phyloP scores from a whole-genome alignment of 257 asterid species.

The Osmanthus fragrans region DNA sequence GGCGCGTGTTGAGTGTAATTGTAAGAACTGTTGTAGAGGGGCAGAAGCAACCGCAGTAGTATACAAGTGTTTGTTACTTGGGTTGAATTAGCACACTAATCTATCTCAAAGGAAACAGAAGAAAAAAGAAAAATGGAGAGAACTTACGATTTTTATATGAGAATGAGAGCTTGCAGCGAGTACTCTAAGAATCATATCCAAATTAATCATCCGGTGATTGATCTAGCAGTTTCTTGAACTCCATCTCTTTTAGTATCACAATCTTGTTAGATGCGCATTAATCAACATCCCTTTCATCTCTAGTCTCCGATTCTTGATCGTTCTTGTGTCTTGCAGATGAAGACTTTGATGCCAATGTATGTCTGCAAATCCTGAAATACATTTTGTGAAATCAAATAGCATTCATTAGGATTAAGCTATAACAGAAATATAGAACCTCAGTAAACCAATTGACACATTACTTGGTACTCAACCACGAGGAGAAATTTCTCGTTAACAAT shows the following conservation, averaged over 20 bases:
- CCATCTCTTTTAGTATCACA: slow-evolving; percentile 15
- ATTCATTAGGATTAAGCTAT: not conserved
- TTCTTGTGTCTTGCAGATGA: slow-evolving; percentile 38
- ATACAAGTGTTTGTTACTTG: not conserved
- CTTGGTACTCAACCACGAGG: not conserved
- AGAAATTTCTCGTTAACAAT: not conserved
- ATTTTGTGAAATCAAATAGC: slow-evolving; percentile 16
- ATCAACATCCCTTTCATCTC: slow-evolving; percentile 52
- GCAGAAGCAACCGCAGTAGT: not conserved
- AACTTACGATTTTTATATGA: slow-evolving; percentile 27
- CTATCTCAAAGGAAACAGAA: not conserved
- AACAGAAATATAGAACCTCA: slow-evolving; percentile 2
- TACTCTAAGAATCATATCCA: slow-evolving; percentile 10
- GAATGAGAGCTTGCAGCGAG: slow-evolving; percentile 13
- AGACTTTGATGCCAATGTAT: slow-evolving; percentile 43
- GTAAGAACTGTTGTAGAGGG: slow-evolving; percentile 12
- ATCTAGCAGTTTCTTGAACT: slow-evolving; percentile 22
- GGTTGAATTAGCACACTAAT: not conserved
- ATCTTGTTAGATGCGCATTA: slow-evolving; percentile 27
- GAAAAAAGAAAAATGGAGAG: not conserved
- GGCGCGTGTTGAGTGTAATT: slow-evolving; percentile 8
- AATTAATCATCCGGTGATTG: slow-evolving; percentile 12
- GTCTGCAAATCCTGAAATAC: slow-evolving; percentile 74
- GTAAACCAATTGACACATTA: slow-evolving; percentile 1
- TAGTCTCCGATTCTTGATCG: slow-evolving; percentile 34